A percentile compares a stretch with the other conserved stretches of the same genome.
phyloP scores from a whole-genome alignment of 768 basidiomycete genomes.

The Boletellus sp. region DNA sequence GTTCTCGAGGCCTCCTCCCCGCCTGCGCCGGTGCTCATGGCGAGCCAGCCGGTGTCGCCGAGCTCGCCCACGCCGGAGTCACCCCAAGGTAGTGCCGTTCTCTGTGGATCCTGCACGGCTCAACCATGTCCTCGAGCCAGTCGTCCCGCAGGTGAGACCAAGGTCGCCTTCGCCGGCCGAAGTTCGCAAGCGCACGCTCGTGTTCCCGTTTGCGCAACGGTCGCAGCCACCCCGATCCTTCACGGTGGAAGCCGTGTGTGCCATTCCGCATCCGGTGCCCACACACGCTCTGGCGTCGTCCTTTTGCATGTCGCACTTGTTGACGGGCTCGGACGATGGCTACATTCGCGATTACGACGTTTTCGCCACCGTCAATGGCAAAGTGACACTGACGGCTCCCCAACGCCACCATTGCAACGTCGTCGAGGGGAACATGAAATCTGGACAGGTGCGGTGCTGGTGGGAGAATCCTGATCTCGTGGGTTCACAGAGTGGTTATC shows the following conservation, averaged over 20 bases:
- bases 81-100: conserved; percentile 29
- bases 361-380: conserved; percentile 84
- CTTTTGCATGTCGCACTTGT: conserved; percentile 78
- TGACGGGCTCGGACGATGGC: conserved; percentile 92
- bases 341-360: conserved; percentile 92
- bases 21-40: conserved; percentile 24
- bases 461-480: conserved; percentile 67
- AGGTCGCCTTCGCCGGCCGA: conserved; percentile 55
- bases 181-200: conserved; percentile 45
- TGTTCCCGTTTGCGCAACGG: conserved; percentile 29
- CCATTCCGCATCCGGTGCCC: conserved; percentile 83
- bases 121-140: conserved; percentile 21
- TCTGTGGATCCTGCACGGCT: background rate
- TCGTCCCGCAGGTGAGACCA: conserved; percentile 26
- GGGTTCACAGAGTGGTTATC: conserved; percentile 22
- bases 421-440: conserved; percentile 88
- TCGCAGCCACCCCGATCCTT: conserved; percentile 53
- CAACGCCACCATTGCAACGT: conserved; percentile 87
- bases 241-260: conserved; percentile 87
- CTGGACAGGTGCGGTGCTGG: conserved; percentile 83
- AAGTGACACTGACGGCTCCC: conserved; percentile 80
- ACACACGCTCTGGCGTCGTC: conserved; percentile 88
- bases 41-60: conserved; percentile 22
- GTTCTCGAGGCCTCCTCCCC: conserved; percentile 28
- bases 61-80: conserved; percentile 30